Evolutionary conservation across 192 early-diverging fungal species (phyloP), one percentile per base, ranked within the genome.

Genomic region (Kickxella alabastrina): DNA sequence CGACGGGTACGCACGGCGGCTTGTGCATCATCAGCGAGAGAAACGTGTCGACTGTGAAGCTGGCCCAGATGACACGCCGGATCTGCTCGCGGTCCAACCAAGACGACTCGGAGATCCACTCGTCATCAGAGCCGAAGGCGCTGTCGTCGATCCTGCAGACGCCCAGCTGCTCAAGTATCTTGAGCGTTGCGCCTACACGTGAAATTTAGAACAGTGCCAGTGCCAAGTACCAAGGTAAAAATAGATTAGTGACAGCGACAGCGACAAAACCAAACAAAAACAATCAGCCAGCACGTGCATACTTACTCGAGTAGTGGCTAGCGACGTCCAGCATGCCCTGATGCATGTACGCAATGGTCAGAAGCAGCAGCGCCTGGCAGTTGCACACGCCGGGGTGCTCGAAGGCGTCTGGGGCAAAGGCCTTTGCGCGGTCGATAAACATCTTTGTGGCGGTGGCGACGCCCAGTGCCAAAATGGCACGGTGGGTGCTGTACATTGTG

Each of bases 21-120:
- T 51, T 48, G 58, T 73, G 69, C 50, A 50, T 57, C 62, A 73
- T 65, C 50, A 73, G 49, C 27, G 69, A 43, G 9, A 73, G 49
- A 12, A 65, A 73, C 32, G 69, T 73, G 45, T 73, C 69, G 14
- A 65, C 35, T 6, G 69, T 54, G 41, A 73, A 73, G 46, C 57
- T 44, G 49, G 58, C 62, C 69, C 69, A 73, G 15, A 65, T 56
- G 0, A 73, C 37, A 0, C 69, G 52, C 15, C 69, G 57, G 5
- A 65, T 56, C 49, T 73, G 61, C 58, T 73, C 69, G 58, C 69
- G 69, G 44, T 73, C 69, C 17, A 73, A 49, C 69, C 69, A 73
- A 12, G 46, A 48, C 10, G 69, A 62, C 27, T 54, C 58, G n/a
- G 53, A 37, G 19, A 73, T 49, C 69, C 69, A 73, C 24, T 48